These are phyloP conservation scores for Fusarium napiforme DNA, from an alignment of 2,329 filamentous ascomycete species.

Conservation along the genomic window DNA sequence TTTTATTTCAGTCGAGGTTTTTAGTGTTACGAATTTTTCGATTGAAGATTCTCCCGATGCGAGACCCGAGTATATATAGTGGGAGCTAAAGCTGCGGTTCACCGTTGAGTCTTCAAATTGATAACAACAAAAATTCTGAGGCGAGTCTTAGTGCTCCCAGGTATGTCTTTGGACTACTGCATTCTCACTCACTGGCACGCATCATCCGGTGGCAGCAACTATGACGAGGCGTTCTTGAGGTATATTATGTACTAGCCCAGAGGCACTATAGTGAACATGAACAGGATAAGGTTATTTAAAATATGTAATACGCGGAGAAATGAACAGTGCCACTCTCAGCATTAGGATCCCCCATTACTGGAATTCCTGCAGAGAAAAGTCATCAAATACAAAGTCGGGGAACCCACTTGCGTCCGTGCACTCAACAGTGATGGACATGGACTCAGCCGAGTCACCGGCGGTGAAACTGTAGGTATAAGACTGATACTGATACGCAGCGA, in stretches of 20 bases:
- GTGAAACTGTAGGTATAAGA: background rate
- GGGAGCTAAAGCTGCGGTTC: background rate
- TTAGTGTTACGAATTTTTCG: rapidly evolving
- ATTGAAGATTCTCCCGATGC: no score
- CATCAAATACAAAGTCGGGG: background rate
- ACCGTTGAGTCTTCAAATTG: rapidly evolving
- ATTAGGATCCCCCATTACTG: no score
- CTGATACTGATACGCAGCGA: background rate
- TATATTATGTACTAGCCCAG: background rate
- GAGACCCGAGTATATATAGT: background rate
- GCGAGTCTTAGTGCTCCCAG: rapidly evolving
- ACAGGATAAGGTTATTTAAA: background rate
- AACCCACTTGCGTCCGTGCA: background rate
- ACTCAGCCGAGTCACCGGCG: background rate
- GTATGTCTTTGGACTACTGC: rapidly evolving
- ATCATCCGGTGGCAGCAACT: no score
- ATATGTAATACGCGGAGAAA: background rate
- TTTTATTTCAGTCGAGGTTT: background rate
- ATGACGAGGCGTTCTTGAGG: rapidly evolving
- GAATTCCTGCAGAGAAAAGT: background rate
- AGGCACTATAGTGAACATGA: no score
- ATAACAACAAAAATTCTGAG: rapidly evolving
- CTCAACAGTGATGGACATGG: background rate
- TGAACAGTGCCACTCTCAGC: background rate
- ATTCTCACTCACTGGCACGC: background rate